A percentile compares a stretch with the other conserved stretches of the same genome.
Evolutionary conservation across 805 yeast genomes (phyloP).

Genomic region (Candida vartiovaarae): DNA sequence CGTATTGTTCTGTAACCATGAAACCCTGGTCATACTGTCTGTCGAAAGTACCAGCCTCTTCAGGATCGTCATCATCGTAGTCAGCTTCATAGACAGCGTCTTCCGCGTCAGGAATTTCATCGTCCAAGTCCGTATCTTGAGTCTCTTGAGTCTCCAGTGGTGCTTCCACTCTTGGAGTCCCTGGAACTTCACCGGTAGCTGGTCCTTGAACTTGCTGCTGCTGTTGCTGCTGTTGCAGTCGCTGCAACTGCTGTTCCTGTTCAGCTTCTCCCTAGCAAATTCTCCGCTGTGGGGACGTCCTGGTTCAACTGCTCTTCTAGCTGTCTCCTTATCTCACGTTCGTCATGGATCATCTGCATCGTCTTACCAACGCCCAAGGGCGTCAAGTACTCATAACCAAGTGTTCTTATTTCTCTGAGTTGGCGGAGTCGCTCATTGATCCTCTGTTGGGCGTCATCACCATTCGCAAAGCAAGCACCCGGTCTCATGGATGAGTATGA

Average conservation of each 20-base stretch:
- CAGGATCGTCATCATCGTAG: conserved; percentile 25
- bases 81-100: conserved; percentile 38
- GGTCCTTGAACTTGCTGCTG: background rate
- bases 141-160: conserved; percentile 2
- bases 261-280: conserved; percentile 26
- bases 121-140: conserved; percentile 6
- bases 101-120: conserved; percentile 11
- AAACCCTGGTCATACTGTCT: conserved; percentile 22
- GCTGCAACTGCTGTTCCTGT: background rate
- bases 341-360: conserved; percentile 32
- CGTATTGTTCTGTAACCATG: conserved; percentile 22
- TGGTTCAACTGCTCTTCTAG: conserved; percentile 21
- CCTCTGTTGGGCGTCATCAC: conserved; percentile 6
- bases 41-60: conserved; percentile 14
- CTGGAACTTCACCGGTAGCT: background rate
- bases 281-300: conserved; percentile 23
- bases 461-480: conserved; percentile 20
- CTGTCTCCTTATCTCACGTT: conserved; percentile 21
- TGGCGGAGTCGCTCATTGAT: conserved; percentile 13
- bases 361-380: conserved; percentile 60
- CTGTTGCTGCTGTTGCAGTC: conserved; percentile 3
- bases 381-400: conserved; percentile 42
- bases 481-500: conserved; percentile 45
- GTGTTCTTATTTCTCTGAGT: conserved; percentile 29
- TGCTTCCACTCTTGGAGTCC: background rate